A percentile compares a stretch with the other conserved stretches of the same genome.
These are phyloP conservation scores for Clarireedia sp. DNA, from an alignment of 2,329 filamentous ascomycete genomes.

Conservation along the genomic window DNA sequence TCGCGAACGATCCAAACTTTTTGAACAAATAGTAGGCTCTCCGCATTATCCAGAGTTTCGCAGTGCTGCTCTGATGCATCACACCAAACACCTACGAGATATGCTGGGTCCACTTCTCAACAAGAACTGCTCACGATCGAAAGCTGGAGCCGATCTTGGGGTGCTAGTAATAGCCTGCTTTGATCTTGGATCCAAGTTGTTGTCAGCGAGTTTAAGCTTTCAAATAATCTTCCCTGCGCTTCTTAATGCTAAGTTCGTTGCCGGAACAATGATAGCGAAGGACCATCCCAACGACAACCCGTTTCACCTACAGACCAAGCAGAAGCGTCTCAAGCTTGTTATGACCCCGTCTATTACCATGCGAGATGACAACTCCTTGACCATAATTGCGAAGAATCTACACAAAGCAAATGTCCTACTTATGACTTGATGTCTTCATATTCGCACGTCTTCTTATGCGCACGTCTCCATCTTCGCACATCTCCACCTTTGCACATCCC, in stretches of 20 bases:
- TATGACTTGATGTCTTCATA: constrained; percentile 14
- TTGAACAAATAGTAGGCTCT: constrained; percentile 33
- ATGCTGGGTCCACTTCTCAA: constrained; percentile 39
- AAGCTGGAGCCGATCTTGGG: constrained; percentile 35
- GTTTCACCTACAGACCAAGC: constrained; percentile 39
- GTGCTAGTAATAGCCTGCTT: constrained; percentile 19
- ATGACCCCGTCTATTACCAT: constrained; percentile 48
- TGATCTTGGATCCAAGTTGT: constrained; percentile 37
- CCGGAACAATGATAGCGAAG: constrained; percentile 36
- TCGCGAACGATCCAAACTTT: constrained; percentile 31
- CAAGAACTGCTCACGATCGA: constrained; percentile 27
- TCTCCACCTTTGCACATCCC: too few species aligned
- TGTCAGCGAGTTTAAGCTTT: constrained; percentile 34
- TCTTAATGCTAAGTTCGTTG: constrained; percentile 40
- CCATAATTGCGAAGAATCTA: constrained; percentile 9
- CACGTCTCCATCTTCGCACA: too few species aligned
- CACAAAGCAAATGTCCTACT: constrained; percentile 23
- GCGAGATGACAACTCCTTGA: constrained; percentile 37
- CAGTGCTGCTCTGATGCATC: constrained; percentile 11
- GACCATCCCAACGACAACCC: constrained; percentile 36
- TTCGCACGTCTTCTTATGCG: too few species aligned
- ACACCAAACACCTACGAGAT: constrained; percentile 31
- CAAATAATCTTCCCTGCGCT: constrained; percentile 44
- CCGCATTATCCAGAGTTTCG: constrained; percentile 28
- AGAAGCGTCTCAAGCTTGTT: constrained; percentile 45